phyloP scores from a whole-genome alignment of 768 basidiomycete species.

The Cyclocybe cylindracea region DNA sequence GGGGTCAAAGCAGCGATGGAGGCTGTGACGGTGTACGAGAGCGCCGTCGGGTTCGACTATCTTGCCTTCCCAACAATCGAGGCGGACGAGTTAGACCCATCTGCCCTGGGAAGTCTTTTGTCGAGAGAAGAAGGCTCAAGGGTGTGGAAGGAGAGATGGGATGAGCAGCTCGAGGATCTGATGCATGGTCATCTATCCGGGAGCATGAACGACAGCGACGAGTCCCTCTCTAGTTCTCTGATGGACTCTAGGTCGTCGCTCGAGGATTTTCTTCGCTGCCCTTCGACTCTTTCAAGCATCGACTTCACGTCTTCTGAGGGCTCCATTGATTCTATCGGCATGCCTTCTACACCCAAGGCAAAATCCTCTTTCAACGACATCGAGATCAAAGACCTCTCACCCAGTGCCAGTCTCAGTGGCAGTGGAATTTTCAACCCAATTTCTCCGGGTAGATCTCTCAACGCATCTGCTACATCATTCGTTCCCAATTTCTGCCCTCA shows the following conservation, averaged over 20 bases:
- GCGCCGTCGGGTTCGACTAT: slow-evolving; percentile 41
- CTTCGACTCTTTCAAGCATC: slow-evolving; percentile 38
- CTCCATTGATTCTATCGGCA: slow-evolving; percentile 45
- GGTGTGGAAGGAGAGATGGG: slow-evolving; percentile 41
- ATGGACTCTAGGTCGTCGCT: slow-evolving; percentile 17
- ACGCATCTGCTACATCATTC: slow-evolving; percentile 47
- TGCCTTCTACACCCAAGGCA: slow-evolving; percentile 53
- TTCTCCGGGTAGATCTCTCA: slow-evolving; percentile 35
- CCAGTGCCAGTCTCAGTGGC: slow-evolving; percentile 19
- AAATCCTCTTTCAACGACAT: slow-evolving; percentile 37
- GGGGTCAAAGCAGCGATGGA: slow-evolving; percentile 40
- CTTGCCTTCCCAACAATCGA: slow-evolving; percentile 18
- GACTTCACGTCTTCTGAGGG: slow-evolving; percentile 44
- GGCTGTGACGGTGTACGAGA: slow-evolving; percentile 40
- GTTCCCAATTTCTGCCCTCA: slow-evolving; percentile 36
- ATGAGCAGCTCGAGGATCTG: slow-evolving; percentile 40
- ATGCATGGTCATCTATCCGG: slow-evolving; percentile 30
- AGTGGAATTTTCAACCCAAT: slow-evolving; percentile 15
- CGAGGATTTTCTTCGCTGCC: slow-evolving; percentile 30
- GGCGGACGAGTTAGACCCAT: slow-evolving; percentile 8
- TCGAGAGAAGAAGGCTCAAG: slow-evolving; percentile 32
- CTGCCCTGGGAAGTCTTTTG: slow-evolving; percentile 6
- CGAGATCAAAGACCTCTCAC: slow-evolving; percentile 34
- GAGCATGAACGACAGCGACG: slow-evolving; percentile 21
- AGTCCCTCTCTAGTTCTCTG: slow-evolving; percentile 18